Base-by-base conservation (phyloP, 2,329 filamentous ascomycete species). In the Neopestalotiopsis sp. region DNA sequence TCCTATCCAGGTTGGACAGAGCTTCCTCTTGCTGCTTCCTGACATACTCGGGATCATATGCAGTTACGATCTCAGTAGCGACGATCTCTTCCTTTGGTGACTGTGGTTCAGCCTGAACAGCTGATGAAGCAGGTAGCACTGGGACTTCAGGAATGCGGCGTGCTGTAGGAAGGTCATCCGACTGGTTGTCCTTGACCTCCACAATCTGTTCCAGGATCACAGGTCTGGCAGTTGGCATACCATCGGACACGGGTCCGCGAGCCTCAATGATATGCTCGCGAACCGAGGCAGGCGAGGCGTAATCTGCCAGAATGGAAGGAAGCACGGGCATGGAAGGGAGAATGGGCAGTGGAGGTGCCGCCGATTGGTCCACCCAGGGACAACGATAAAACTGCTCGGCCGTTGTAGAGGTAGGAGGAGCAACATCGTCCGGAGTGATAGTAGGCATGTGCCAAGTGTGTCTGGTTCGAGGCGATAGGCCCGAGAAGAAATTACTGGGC, bases 301-400 rank as follows among this genome's bases (percentile, higher is more conserved):
- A 81, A 32, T 91, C 84, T 20, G 78, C 78, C 45, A 52, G 9
- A 20, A 52, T 52, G 45, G 45, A 52, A 52, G 45, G 45, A 9
- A 52, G 45, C 17, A 77, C 72, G 73, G 75, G 75, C 52, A 63
- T 63, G 58, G 72, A 61, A 71, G 74, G 42, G 73, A 67, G 66
- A 73, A 49, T 9, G 80, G 79, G 45, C 3, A 82, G 72, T 3
- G 79, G 78, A 32, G 81, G 79, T 49, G 77, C 75, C 7, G 81
- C 75, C 7, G 81, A 71, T 65, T 84, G 78, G 28, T 81, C 81
- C 72, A 85, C 86, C 91, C 94, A 98, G 3, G 95, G 94, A 34
- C 92, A 87, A 71, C 92, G 91, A 82, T 98, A 98, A 76, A 98
- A 98, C 71, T 92, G 90, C 78, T 97, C 94, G 10, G 95, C 95